Percentiles rank a stretch among this genome's conserved stretches.
Evolutionary conservation across 805 yeast species (phyloP).

Genomic region (Kodamaea neixiangensis): DNA sequence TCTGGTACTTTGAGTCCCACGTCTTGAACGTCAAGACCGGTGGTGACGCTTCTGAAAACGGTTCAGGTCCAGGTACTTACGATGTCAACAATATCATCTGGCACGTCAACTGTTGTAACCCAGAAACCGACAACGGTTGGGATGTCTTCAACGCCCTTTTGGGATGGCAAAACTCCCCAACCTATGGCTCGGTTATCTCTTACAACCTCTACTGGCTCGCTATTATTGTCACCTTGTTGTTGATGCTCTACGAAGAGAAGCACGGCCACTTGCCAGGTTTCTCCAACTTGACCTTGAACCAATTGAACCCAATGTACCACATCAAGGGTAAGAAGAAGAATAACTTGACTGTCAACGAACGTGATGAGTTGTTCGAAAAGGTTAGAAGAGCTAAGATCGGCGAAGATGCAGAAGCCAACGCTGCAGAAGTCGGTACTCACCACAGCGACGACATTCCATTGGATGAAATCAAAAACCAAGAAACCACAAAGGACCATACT

Average conservation of each 20-base stretch:
- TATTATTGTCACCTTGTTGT: constrained; percentile 17
- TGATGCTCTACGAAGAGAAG: constrained; percentile 27
- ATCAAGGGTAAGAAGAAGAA: constrained; percentile 66
- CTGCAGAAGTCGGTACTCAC: background rate
- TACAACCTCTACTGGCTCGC: constrained; percentile 29
- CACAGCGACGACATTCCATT: background rate
- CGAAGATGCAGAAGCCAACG: constrained; percentile 8
- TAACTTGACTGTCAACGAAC: constrained; percentile 54
- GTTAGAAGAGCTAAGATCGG: constrained; percentile 24
- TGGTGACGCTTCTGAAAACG: constrained; percentile 28
- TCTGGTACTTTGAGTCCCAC: constrained; percentile 25
- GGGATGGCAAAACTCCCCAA: constrained; percentile 32
- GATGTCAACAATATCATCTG: constrained; percentile 24
- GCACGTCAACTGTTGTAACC: constrained; percentile 33
- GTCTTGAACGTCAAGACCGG: constrained; percentile 20
- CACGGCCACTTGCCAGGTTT: constrained; percentile 27
- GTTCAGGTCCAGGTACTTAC: constrained; percentile 30
- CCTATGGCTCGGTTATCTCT: constrained; percentile 28
- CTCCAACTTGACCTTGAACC: constrained; percentile 25
- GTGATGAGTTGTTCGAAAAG: constrained; percentile 49
- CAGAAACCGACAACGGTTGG: constrained; percentile 27
- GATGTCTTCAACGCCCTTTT: constrained; percentile 28
- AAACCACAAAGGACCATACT: background rate
- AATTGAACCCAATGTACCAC: constrained; percentile 74
- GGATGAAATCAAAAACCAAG: background rate